Conservation (phyloP, 805 yeast species). For the Metschnikowia reukaufii region DNA sequence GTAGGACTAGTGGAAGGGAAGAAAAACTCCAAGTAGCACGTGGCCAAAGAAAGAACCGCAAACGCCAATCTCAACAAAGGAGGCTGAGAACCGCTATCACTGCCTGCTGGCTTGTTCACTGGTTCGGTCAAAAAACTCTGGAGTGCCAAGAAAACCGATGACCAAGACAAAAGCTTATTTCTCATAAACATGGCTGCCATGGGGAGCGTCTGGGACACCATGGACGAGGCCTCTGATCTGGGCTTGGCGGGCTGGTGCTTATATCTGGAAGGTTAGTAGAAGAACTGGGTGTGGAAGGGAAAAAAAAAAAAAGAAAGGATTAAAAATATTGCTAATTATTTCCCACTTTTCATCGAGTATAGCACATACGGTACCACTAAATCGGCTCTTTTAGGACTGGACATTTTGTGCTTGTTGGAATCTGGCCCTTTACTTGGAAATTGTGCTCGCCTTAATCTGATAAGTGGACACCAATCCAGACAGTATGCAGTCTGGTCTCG, state of each 20-base stretch:
- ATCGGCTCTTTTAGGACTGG: slow-evolving; percentile 18
- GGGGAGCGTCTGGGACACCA: slow-evolving; percentile 58
- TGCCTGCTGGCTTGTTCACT: slow-evolving; percentile 27
- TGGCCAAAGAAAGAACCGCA: slow-evolving; percentile 47
- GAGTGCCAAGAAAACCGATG: slow-evolving; percentile 50
- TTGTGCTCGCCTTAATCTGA: neutral
- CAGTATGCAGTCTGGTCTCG: neutral
- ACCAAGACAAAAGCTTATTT: slow-evolving; percentile 57
- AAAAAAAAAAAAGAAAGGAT: no score
- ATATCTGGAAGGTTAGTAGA: slow-evolving; percentile 33
- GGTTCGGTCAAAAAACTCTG: slow-evolving; percentile 50
- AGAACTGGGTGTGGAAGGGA: no score
- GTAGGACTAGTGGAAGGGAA: slow-evolving; percentile 44
- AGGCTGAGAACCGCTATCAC: slow-evolving; percentile 38
- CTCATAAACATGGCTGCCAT: slow-evolving; percentile 68
- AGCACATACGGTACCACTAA: slow-evolving; percentile 20
- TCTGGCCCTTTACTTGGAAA: neutral
- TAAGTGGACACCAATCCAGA: neutral
- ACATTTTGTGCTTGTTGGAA: slow-evolving; percentile 9
- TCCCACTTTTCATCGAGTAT: neutral
- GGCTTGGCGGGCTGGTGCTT: slow-evolving; percentile 50
- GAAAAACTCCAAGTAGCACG: slow-evolving; percentile 55
- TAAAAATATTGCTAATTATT: no score
- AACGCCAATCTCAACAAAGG: slow-evolving; percentile 47
- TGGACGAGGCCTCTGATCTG: slow-evolving; percentile 44